These are phyloP conservation scores for Podila epicladia DNA, from an alignment of 192 early-diverging fungal genomes.

Conservation along the genomic window DNA sequence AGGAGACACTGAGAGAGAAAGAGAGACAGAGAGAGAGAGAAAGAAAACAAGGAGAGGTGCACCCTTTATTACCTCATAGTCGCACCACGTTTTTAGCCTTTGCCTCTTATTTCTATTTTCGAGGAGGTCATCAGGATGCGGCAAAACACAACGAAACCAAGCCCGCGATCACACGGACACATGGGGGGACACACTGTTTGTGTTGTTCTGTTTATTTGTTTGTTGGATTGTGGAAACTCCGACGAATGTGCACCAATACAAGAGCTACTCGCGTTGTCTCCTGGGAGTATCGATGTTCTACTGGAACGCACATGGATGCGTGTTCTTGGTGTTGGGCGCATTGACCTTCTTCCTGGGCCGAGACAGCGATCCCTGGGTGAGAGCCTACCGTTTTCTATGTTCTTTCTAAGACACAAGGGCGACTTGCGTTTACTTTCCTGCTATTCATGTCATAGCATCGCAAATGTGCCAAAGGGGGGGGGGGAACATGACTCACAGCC, in stretches of 20 bases:
- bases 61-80: background rate
- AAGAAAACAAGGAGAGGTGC: background rate
- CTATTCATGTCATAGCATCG: too few species aligned
- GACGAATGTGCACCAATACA: too few species aligned
- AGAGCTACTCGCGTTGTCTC: too few species aligned
- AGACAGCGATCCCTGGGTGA: too few species aligned
- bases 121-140: conserved; percentile 1
- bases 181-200: too few species aligned
- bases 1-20: background rate
- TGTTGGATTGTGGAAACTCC: too few species aligned
- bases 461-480: too few species aligned
- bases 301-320: background rate
- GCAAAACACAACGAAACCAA: background rate
- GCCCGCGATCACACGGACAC: background rate
- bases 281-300: conserved; percentile 10
- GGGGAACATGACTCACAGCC: too few species aligned
- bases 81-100: background rate
- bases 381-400: background rate
- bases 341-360: background rate
- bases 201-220: too few species aligned
- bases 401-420: too few species aligned
- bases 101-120: background rate
- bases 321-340: background rate
- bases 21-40: background rate
- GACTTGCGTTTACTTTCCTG: too few species aligned